These are phyloP conservation scores for Ogataea angusta DNA, from an alignment of 805 yeast species.

Conservation along the genomic window DNA sequence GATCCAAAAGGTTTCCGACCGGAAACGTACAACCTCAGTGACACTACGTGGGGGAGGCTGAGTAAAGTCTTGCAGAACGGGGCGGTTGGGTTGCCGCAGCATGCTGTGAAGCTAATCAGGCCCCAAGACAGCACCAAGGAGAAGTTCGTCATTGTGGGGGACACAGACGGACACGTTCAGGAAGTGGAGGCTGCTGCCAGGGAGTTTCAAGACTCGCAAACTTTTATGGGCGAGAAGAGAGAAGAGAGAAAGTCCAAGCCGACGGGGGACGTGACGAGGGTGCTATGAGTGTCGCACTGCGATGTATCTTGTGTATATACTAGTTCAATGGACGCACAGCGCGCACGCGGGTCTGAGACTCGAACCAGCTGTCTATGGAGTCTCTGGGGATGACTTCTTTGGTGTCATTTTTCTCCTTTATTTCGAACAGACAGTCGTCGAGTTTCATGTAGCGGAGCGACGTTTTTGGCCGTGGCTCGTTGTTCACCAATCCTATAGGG, in stretches of 20 bases:
- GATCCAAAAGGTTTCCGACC: conserved; percentile 6
- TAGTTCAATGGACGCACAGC: background rate
- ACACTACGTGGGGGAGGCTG: conserved; percentile 11
- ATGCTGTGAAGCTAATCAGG: conserved; percentile 18
- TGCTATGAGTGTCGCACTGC: background rate
- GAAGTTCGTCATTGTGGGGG: conserved; percentile 24
- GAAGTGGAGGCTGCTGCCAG: conserved; percentile 5
- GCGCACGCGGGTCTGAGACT: conserved; percentile 22
- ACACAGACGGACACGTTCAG: conserved; percentile 18
- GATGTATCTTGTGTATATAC: no score
- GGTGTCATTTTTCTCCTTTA: conserved; percentile 24
- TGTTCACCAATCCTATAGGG: conserved; percentile 38
- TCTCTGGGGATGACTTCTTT: conserved; percentile 39
- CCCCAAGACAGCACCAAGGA: conserved; percentile 9
- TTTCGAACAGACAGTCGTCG: conserved; percentile 48
- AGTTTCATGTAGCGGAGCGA: conserved; percentile 40
- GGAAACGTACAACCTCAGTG: conserved; percentile 11
- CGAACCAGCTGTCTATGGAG: conserved; percentile 48
- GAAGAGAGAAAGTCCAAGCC: background rate
- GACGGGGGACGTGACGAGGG: background rate
- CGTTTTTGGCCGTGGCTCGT: conserved; percentile 9
- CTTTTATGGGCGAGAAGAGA: background rate
- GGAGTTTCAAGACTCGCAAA: background rate
- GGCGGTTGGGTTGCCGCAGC: conserved; percentile 22
- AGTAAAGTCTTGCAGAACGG: conserved; percentile 19